These are phyloP conservation scores for Comarum palustre DNA, from an alignment of 306 rosid species.

Conservation along the genomic window DNA sequence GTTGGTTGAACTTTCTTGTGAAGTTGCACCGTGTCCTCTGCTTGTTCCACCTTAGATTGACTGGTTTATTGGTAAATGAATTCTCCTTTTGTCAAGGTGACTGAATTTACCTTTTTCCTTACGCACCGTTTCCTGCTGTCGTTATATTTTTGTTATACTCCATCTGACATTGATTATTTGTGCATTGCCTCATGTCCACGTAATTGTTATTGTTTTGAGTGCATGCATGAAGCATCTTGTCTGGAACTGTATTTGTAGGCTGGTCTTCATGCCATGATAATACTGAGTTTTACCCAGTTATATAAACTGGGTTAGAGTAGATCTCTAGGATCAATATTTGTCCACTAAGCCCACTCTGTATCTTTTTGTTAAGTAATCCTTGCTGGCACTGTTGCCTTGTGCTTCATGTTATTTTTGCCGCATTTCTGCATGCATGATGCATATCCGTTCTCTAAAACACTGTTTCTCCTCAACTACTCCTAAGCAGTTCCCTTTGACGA, in stretches of 20 bases:
- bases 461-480: background rate
- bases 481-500: background rate
- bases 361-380: background rate
- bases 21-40: constrained; percentile 38
- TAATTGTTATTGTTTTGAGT: background rate
- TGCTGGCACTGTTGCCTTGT: background rate
- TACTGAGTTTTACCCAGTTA: background rate
- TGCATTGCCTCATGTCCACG: constrained; percentile 4
- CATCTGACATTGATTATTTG: constrained; percentile 14
- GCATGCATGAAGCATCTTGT: constrained; percentile 15
- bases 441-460: background rate
- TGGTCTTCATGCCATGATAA: constrained; percentile 11
- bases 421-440: background rate
- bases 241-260: constrained; percentile 23
- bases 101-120: constrained; percentile 18
- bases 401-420: background rate
- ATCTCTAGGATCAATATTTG: background rate
- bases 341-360: background rate
- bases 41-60: constrained; percentile 29
- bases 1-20: constrained; percentile 44
- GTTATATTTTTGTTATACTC: background rate
- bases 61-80: background rate
- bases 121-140: constrained; percentile 23
- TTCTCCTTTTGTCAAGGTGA: constrained; percentile 22
- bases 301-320: background rate